A percentile compares a stretch with the other conserved stretches of the same genome.
These are phyloP conservation scores for Vigna reflexopilosa DNA, from an alignment of 306 rosid genomes.

Conservation along the genomic window DNA sequence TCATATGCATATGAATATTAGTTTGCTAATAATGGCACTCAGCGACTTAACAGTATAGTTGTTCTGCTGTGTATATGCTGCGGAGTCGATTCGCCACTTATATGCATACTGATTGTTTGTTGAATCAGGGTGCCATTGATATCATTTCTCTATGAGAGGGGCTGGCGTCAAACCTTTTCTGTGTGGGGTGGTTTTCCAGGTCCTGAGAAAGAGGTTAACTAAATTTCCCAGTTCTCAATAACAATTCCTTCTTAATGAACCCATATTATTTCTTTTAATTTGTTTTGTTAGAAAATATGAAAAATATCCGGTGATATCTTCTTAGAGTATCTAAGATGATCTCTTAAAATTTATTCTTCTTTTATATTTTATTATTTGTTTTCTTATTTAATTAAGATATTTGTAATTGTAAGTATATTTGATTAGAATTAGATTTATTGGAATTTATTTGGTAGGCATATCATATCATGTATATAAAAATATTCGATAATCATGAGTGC, in stretches of 20 bases:
- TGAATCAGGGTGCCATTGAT: conserved; percentile 77
- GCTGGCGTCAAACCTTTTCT: conserved; percentile 93
- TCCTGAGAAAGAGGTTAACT: conserved; percentile 87
- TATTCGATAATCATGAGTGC: no score
- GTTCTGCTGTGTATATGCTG: conserved; percentile 21
- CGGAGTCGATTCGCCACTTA: conserved; percentile 31
- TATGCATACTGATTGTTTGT: conserved; percentile 41
- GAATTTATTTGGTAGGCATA: background rate
- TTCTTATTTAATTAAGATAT: no score
- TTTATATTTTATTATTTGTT: no score
- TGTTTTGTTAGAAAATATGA: background rate
- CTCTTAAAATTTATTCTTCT: background rate
- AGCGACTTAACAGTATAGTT: background rate
- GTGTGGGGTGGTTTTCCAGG: conserved; percentile 85
- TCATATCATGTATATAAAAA: background rate
- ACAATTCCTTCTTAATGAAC: background rate
- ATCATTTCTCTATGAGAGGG: conserved; percentile 91
- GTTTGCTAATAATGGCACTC: background rate
- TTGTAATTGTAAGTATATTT: no score
- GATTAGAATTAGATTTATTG: no score
- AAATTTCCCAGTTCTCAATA: conserved; percentile 25
- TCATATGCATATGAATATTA: background rate
- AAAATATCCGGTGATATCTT: background rate
- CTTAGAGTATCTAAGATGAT: background rate
- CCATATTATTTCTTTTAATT: no score